A percentile compares a stretch with the other conserved stretches of the same genome.
phyloP scores from a whole-genome alignment of 768 basidiomycete species.

The Pholiota microspora region DNA sequence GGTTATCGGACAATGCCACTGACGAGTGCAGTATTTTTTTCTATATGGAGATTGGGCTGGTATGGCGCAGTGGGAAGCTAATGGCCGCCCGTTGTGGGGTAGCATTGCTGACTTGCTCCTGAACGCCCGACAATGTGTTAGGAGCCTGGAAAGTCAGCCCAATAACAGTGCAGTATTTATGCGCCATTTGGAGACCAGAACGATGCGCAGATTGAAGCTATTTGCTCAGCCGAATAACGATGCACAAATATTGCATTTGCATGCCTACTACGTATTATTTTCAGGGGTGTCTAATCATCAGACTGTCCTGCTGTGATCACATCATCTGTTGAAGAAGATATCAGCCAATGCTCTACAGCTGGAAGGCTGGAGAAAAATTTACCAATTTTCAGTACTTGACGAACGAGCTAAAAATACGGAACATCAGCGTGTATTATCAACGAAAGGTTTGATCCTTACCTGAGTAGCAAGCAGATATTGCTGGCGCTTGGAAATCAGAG shows the following conservation, averaged over 20 bases:
- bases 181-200: not conserved
- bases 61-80: not conserved
- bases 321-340: conserved; percentile 51
- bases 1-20: not conserved
- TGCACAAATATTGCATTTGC: not conserved
- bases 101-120: too few relatives aligned
- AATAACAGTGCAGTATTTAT: too few relatives aligned
- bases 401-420: conserved; percentile 54
- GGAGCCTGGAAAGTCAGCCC: too few relatives aligned
- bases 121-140: too few relatives aligned
- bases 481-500: conserved; percentile 94
- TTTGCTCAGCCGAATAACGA: not conserved
- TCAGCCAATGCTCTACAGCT: conserved; percentile 3
- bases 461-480: conserved; percentile 98
- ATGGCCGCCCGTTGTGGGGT: not conserved
- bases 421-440: not conserved
- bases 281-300: conserved; percentile 24
- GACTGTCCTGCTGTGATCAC: conserved; percentile 73
- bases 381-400: conserved; percentile 89
- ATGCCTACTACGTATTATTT: conserved; percentile 4
- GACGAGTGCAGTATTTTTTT: not conserved
- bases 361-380: conserved; percentile 21
- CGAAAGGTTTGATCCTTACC: conserved; percentile 36
- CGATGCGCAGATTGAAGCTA: not conserved
- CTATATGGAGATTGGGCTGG: conserved; percentile 1